Conservation (phyloP, 495 filamentous ascomycete genomes). For the Aspergillus avenaceus region DNA sequence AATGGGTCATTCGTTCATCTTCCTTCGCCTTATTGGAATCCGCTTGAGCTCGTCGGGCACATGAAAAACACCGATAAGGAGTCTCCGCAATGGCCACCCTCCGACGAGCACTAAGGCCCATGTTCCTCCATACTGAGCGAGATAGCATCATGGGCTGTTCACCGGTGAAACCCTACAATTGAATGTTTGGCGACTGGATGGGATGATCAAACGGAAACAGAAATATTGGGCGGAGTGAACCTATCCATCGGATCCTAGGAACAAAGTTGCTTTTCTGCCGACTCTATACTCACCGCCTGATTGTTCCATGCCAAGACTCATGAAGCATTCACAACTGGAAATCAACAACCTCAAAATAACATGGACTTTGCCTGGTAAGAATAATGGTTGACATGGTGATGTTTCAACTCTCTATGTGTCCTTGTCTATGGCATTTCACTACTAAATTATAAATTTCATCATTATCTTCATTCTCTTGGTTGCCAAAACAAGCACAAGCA, state of each 20-base stretch:
- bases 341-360: not conserved
- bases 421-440: too few relatives aligned
- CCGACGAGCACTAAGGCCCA: slow-evolving; percentile 29
- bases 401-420: too few relatives aligned
- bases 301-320: not conserved
- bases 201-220: not conserved
- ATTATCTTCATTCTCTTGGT: too few relatives aligned
- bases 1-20: slow-evolving; percentile 75
- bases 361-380: too few relatives aligned
- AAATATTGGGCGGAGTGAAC: not conserved
- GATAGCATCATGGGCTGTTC: slow-evolving; percentile 18
- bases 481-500: too few relatives aligned
- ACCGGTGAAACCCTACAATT: not conserved
- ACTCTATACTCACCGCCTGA: not conserved
- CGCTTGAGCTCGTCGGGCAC: slow-evolving; percentile 42
- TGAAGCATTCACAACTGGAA: not conserved
- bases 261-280: not conserved
- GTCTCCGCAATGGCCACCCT: slow-evolving; percentile 21
- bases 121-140: slow-evolving; percentile 33
- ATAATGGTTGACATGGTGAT: too few relatives aligned
- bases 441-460: too few relatives aligned
- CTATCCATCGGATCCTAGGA: not conserved
- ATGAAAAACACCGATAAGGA: slow-evolving; percentile 53
- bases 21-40: slow-evolving; percentile 34
- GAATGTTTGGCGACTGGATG: not conserved